Conservation (phyloP, 495 filamentous ascomycete species). For the Lasiosphaeriaceae sp. region DNA sequence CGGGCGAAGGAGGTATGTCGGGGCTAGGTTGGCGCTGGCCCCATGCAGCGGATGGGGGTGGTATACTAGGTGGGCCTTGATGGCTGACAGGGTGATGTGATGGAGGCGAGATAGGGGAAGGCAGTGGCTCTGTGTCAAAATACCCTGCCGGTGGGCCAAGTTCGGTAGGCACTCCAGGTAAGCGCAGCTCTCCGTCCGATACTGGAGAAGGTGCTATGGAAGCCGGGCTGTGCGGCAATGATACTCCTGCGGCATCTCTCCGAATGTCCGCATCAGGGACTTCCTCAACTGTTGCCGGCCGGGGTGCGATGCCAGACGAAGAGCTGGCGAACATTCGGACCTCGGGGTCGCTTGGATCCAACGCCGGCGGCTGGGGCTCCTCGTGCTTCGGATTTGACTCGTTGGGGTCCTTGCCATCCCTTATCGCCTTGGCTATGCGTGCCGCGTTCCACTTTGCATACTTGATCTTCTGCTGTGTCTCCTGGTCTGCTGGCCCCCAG, state of each 20-base stretch:
- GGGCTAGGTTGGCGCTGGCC: constrained; percentile 16
- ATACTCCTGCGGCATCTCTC: constrained; percentile 32
- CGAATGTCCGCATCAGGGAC: constrained; percentile 42
- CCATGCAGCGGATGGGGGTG: constrained; percentile 16
- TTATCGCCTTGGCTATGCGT: constrained; percentile 84
- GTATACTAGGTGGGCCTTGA: constrained; percentile 18
- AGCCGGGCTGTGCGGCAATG: constrained; percentile 35
- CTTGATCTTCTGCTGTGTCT: constrained; percentile 82
- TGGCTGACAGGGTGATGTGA: constrained; percentile 14
- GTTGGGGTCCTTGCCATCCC: constrained; percentile 90
- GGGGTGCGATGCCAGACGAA: constrained; percentile 30
- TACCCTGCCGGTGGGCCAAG: constrained; percentile 26
- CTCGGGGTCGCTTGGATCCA: constrained; percentile 60
- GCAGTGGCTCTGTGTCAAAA: constrained; percentile 20
- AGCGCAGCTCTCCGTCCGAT: constrained; percentile 25
- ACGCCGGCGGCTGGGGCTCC: constrained; percentile 39
- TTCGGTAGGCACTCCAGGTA: constrained; percentile 30
- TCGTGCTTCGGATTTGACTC: constrained; percentile 69
- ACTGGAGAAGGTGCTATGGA: constrained; percentile 40
- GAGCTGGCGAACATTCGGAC: constrained; percentile 50
- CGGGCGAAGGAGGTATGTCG: constrained; percentile 18
- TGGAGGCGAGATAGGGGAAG: constrained; percentile 23
- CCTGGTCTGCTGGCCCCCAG: constrained; percentile 71
- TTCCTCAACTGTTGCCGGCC: constrained; percentile 56
- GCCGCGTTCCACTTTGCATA: constrained; percentile 95